Evolutionary conservation across 257 asterid species (phyloP), one percentile per base, ranked within the genome.

Genomic region (Capsicum baccatum): DNA sequence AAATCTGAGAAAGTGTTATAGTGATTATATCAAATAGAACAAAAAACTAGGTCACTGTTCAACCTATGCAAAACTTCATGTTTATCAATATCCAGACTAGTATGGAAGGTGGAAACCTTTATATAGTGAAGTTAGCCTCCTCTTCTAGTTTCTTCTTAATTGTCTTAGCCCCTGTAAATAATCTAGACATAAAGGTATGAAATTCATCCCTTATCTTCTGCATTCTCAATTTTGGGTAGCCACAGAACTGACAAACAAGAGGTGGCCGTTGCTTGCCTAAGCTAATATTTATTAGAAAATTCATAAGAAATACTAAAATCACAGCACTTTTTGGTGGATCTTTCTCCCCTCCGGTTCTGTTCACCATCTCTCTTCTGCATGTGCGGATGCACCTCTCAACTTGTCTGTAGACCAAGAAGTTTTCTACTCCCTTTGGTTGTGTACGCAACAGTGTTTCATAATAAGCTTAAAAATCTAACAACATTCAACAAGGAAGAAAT

Each of bases 351-450:
- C 50, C 13, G 1, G 35, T 17, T 73, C 39, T 73, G 59, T 48
- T 67, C 80, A 73, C 80, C n/a, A 73, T 48, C 60, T 50, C 60
- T 39, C 21, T 19, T 21, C 17, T 48, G 80, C 80, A 21, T 74
- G 80, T 48, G 42, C 59, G 6, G 44, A 52, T 52, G 0, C 80
- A 74, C 21, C 19, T 21, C 62, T 19, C 60, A 74, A 19, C 47
- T 21, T 48, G 13, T 50, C 7, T 21, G n/a, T 50, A 12, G 3
- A 74, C 19, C 79, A 70, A 42, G 55, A 42, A 70, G 79, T 70
- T 19, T 76, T 76, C 21, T 21, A 76, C 52, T 21, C 81, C 63
- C 81, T 52, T 76, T 11, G 0, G 47, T 26, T 52, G 60, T 7
- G 57, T 74, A 50, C 11, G 63, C 26, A 19, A 52, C 62, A 12